A percentile compares a stretch with the other conserved stretches of the same genome.
Evolutionary conservation across 2,329 filamentous ascomycete genomes (phyloP).

Genomic region (Teratosphaeria destructans): DNA sequence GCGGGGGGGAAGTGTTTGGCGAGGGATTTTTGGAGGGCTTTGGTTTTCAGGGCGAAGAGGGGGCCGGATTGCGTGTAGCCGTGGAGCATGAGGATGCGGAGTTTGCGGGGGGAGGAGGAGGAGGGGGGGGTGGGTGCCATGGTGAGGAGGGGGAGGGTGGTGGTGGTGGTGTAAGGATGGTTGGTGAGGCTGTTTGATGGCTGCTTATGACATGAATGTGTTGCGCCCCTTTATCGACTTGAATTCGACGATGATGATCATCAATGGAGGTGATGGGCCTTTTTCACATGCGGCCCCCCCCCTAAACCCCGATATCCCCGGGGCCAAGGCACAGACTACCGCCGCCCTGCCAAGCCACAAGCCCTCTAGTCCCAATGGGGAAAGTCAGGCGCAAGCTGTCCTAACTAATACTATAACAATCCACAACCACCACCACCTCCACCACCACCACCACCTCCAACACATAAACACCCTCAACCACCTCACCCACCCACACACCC

Average conservation of each 20-base stretch:
- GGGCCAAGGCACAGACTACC: not conserved
- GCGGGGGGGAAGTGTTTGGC: constrained; percentile 59
- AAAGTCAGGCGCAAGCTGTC: not conserved
- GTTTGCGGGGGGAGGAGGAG: constrained; percentile 11
- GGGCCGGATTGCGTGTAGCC: constrained; percentile 85
- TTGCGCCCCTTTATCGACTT: too few species aligned
- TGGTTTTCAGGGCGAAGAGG: constrained; percentile 79
- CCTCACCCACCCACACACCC: not conserved
- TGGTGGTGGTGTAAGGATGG: not conserved
- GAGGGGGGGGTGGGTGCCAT: constrained; percentile 1
- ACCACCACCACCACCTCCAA: not conserved
- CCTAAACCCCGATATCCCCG: not conserved
- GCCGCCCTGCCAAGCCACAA: not conserved
- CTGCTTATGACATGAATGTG: not conserved
- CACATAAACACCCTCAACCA: not conserved
- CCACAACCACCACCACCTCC: not conserved
- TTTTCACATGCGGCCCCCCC: not conserved
- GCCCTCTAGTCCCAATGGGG: not conserved
- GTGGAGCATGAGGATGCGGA: constrained; percentile 43
- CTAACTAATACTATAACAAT: not conserved
- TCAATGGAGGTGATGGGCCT: too few species aligned
- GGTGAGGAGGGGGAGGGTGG: not conserved
- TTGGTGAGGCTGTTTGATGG: not conserved
- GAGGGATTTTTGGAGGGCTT: constrained; percentile 72
- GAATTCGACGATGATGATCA: too few species aligned